phyloP scores from a whole-genome alignment of 768 basidiomycete species.

The Suillus subluteus region DNA sequence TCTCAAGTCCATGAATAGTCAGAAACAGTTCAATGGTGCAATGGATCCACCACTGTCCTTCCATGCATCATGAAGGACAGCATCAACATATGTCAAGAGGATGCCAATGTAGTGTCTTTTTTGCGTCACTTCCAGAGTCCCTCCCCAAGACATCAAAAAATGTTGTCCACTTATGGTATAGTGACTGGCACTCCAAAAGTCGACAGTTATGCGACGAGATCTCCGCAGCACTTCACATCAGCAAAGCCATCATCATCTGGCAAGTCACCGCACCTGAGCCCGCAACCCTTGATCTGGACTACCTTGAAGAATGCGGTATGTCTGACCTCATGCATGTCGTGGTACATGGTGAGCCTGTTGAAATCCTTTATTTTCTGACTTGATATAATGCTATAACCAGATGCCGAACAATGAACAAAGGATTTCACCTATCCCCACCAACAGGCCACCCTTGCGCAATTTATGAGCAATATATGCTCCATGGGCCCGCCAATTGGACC shows the following conservation, averaged over 20 bases:
- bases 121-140: neutral
- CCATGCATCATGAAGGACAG: neutral
- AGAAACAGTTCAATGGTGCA: neutral
- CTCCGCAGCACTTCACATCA: too few species aligned
- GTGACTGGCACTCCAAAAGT: too few species aligned
- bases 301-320: neutral
- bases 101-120: neutral
- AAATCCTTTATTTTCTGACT: neutral
- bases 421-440: neutral
- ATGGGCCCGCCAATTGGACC: too few species aligned
- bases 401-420: neutral
- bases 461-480: neutral
- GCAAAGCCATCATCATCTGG: neutral
- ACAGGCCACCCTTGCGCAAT: neutral
- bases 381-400: neutral
- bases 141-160: neutral
- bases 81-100: neutral
- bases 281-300: neutral
- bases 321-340: neutral
- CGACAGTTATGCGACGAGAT: too few species aligned
- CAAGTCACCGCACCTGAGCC: neutral
- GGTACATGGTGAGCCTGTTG: neutral
- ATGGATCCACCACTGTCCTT: neutral
- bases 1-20: neutral
- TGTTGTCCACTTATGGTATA: neutral